Evolutionary conservation across 2,329 filamentous ascomycete genomes (phyloP).

Genomic region (Fusarium udum): DNA sequence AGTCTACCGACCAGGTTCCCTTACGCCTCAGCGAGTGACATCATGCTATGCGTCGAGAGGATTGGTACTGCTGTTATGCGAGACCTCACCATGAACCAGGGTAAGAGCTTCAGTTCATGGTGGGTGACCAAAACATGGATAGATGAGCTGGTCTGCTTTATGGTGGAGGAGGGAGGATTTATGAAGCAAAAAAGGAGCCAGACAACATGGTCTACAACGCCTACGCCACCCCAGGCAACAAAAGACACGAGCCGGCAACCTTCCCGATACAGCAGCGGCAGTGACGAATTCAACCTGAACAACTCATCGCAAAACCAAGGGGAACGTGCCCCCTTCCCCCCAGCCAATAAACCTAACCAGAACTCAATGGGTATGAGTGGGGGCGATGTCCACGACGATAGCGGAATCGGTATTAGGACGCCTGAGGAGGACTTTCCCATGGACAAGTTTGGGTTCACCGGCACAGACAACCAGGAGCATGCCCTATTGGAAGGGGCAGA

Average conservation of each 20-base stretch:
- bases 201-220: conserved; percentile 37
- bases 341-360: conserved; percentile 55
- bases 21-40: conserved; percentile 74
- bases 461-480: conserved; percentile 49
- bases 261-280: conserved; percentile 56
- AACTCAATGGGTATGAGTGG: conserved; percentile 50
- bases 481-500: conserved; percentile 47
- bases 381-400: conserved; percentile 71
- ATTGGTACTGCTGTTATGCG: conserved; percentile 81
- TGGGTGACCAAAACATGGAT: conserved; percentile 97
- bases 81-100: conserved; percentile 81
- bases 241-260: conserved; percentile 50
- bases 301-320: conserved; percentile 59
- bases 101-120: conserved; percentile 87
- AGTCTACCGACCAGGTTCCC: conserved; percentile 77
- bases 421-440: conserved; percentile 72
- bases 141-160: conserved; percentile 91
- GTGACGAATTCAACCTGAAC: conserved; percentile 57
- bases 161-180: conserved; percentile 91
- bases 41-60: conserved; percentile 80
- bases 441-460: conserved; percentile 65
- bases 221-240: conserved; percentile 48
- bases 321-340: conserved; percentile 61
- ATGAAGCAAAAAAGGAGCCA: conserved; percentile 66
- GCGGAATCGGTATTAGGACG: conserved; percentile 76